Evolutionary conservation across 2,329 filamentous ascomycete species (phyloP).

Genomic region (Apiospora hydei): DNA sequence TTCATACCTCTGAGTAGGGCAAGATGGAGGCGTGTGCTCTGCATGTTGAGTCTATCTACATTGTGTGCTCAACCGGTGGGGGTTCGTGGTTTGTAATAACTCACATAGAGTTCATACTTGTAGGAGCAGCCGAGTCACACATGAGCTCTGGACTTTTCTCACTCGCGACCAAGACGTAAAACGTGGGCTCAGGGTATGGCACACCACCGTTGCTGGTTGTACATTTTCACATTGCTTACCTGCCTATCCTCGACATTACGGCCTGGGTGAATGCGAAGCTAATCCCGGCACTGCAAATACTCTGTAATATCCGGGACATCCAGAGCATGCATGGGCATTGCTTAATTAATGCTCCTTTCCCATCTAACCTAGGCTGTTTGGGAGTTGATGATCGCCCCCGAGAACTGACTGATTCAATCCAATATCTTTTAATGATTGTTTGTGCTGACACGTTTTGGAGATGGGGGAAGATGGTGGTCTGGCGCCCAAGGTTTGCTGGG

Average conservation of each 20-base stretch:
- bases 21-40: background rate
- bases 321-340: background rate
- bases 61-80: background rate
- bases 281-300: background rate
- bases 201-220: background rate
- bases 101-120: background rate
- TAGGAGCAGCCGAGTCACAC: background rate
- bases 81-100: background rate
- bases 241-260: background rate
- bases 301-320: slow-evolving; percentile 12
- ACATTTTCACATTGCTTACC: background rate
- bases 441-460: slow-evolving; percentile 10
- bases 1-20: background rate
- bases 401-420: background rate
- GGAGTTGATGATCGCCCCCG: slow-evolving; percentile 1
- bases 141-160: background rate
- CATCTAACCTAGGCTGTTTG: slow-evolving; percentile 20
- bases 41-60: slow-evolving; percentile 1
- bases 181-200: background rate
- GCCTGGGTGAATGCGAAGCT: background rate
- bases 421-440: slow-evolving; percentile 2
- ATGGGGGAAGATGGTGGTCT: background rate
- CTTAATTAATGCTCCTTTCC: slow-evolving; percentile 13
- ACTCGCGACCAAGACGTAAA: background rate
- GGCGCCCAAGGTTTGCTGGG: background rate